These are phyloP conservation scores for Stromatinia cepivora DNA, from an alignment of 2,329 filamentous ascomycete species.

Conservation along the genomic window DNA sequence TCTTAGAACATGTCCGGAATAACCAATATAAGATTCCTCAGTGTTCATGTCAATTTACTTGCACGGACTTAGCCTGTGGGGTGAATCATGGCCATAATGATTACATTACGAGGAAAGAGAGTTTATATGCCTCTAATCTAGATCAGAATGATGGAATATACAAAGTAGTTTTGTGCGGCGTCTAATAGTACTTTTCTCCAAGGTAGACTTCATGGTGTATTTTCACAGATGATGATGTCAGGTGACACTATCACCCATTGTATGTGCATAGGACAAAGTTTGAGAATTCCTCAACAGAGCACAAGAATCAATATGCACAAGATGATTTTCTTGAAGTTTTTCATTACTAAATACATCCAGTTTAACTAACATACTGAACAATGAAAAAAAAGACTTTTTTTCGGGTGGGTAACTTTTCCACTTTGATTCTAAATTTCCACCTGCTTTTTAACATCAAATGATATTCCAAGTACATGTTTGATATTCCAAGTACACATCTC, in stretches of 20 bases:
- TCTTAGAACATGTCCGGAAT: too few relatives aligned
- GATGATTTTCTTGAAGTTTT: background rate
- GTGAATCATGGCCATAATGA: background rate
- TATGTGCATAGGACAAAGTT: background rate
- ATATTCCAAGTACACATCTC: too few relatives aligned
- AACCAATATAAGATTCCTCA: too few relatives aligned
- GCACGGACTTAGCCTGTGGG: background rate
- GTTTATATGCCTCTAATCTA: background rate
- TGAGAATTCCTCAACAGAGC: too few relatives aligned
- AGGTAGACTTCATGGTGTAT: background rate
- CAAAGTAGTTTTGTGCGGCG: too few relatives aligned
- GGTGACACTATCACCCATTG: background rate
- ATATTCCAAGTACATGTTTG: background rate
- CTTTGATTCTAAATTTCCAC: background rate
- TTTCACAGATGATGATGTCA: too few relatives aligned
- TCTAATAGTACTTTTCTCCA: background rate
- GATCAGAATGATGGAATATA: too few relatives aligned
- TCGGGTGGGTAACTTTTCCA: background rate
- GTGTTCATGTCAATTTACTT: background rate
- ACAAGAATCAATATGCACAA: background rate
- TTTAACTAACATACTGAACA: background rate
- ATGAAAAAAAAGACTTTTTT: background rate
- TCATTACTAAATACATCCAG: background rate
- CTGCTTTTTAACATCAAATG: background rate
- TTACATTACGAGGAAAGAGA: background rate